Conservation (phyloP, 331 rosid species). For the Telfairia occidentalis region DNA sequence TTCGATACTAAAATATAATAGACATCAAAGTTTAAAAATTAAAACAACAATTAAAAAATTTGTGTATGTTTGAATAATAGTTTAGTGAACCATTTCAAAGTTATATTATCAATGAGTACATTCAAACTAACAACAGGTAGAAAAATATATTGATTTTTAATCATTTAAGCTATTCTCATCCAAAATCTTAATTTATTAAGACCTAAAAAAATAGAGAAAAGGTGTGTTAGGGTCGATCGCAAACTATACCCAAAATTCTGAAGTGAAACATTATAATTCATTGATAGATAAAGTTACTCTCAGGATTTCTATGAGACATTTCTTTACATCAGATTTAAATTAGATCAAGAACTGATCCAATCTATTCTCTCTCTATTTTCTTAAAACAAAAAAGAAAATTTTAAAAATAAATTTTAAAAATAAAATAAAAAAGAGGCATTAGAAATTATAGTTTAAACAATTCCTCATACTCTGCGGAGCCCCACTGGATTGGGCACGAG, state of each 20-base stretch:
- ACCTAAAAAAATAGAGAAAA: too few relatives aligned
- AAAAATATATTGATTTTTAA: too few relatives aligned
- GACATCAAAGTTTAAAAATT: too few relatives aligned
- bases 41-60: too few relatives aligned
- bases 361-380: constrained; percentile 1
- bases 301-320: neutral
- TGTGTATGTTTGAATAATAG: too few relatives aligned
- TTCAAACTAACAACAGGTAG: too few relatives aligned
- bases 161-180: too few relatives aligned
- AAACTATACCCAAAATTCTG: neutral
- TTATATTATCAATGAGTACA: too few relatives aligned
- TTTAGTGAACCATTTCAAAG: too few relatives aligned
- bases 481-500: neutral
- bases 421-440: neutral
- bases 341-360: neutral
- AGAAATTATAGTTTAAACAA: neutral
- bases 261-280: neutral
- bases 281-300: neutral
- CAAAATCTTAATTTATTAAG: too few relatives aligned
- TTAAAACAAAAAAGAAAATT: neutral
- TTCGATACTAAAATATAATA: too few relatives aligned
- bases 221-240: too few relatives aligned
- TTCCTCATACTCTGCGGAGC: neutral
- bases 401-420: neutral
- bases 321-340: constrained; percentile 1